These are phyloP conservation scores for Rhizomucor pusillus DNA, from an alignment of 371 early-diverging fungal genomes.

Conservation along the genomic window DNA sequence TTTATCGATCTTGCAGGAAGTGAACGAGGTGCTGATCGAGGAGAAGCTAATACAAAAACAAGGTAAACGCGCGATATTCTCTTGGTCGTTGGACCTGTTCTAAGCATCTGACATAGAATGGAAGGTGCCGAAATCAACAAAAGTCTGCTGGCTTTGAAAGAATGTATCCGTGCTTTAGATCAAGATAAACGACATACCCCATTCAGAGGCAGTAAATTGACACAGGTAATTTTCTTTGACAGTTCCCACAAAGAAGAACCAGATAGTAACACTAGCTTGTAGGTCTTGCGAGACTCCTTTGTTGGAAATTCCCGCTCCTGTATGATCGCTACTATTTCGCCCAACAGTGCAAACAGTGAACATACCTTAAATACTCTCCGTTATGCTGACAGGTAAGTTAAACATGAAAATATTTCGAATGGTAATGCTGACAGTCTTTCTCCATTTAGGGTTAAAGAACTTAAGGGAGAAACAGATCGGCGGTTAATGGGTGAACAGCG, in stretches of 20 bases:
- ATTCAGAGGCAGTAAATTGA: conserved; percentile 97
- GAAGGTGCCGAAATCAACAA: conserved; percentile 99
- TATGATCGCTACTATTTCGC: conserved; percentile 97
- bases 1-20: conserved; percentile 99
- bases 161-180: conserved; percentile 97
- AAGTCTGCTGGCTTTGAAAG: conserved; percentile 95
- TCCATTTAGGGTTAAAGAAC: conserved; percentile 31
- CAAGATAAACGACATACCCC: conserved; percentile 93
- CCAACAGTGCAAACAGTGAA: conserved; percentile 89
- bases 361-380: conserved; percentile 98
- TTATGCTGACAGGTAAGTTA: conserved; percentile 87
- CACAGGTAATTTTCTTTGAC: conserved; percentile 57
- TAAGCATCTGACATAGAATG: conserved; percentile 51
- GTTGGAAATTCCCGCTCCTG: conserved; percentile 95
- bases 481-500: conserved; percentile 13
- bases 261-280: neutral
- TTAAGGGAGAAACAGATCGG: conserved; percentile 43
- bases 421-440: neutral
- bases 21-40: conserved; percentile 98
- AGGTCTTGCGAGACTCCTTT: conserved; percentile 96
- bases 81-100: neutral
- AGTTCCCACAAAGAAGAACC: neutral
- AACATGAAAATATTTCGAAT: conserved; percentile 27
- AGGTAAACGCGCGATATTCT: conserved; percentile 36
- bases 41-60: conserved; percentile 87